Evolutionary conservation across 257 asterid genomes (phyloP).

Genomic region (Solanum pennellii): DNA sequence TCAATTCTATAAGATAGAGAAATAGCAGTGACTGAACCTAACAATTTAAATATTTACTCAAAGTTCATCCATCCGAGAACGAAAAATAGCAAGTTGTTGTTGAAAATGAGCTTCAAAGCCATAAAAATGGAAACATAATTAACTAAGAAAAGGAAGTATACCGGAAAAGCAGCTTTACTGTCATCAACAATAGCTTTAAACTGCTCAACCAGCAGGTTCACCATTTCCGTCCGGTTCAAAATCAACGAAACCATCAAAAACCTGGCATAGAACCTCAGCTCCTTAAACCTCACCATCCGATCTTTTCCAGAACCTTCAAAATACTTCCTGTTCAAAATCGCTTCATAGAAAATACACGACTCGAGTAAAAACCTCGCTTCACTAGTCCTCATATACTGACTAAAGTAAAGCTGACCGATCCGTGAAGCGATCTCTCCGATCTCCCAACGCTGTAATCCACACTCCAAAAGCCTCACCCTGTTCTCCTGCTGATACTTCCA

Average conservation of each 20-base stretch:
- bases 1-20: not conserved
- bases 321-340: conserved; percentile 66
- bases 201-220: conserved; percentile 52
- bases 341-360: conserved; percentile 87
- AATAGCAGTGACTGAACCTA: not conserved
- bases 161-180: conserved; percentile 74
- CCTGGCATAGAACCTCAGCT: conserved; percentile 85
- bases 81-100: not conserved
- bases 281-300: conserved; percentile 87
- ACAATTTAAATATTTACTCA: not conserved
- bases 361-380: conserved; percentile 85
- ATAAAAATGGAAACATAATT: not conserved
- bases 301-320: conserved; percentile 71
- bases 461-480: conserved; percentile 51
- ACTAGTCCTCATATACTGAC: conserved; percentile 89
- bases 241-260: conserved; percentile 82
- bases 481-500: conserved; percentile 95
- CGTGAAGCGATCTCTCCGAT: conserved; percentile 99
- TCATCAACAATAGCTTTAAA: conserved; percentile 78
- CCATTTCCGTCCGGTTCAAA: conserved; percentile 69
- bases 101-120: not conserved
- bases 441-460: conserved; percentile 92
- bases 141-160: conserved; percentile 1
- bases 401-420: conserved; percentile 83
- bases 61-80: not conserved